Percentiles rank a stretch among this genome's conserved stretches.
phyloP scores from a whole-genome alignment of 139 green algal species.

The Spirogloea muscicola region DNA sequence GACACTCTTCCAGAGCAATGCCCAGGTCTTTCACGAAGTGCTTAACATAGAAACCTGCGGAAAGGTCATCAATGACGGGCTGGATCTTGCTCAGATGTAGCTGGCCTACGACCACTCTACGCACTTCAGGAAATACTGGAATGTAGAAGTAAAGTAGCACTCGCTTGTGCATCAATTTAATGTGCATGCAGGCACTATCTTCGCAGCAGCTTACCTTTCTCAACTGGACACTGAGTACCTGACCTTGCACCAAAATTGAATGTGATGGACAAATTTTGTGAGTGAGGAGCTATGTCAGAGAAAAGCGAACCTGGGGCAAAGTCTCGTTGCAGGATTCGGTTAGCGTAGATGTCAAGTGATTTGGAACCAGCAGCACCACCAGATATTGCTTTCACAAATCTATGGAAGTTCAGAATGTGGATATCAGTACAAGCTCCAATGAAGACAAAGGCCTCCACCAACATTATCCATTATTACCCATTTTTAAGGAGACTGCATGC shows the following conservation, averaged over 20 bases:
- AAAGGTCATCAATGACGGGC: background rate
- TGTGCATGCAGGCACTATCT: too few relatives aligned
- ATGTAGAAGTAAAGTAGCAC: background rate
- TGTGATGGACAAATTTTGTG: background rate
- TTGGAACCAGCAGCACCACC: constrained; percentile 38
- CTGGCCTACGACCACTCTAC: background rate
- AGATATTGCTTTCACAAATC: constrained; percentile 28
- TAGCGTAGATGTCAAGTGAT: constrained; percentile 37
- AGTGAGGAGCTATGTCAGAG: background rate
- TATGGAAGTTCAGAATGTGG: background rate
- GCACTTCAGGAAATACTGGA: background rate
- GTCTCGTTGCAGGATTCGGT: constrained; percentile 33
- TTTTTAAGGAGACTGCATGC: background rate
- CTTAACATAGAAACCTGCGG: constrained; percentile 37
- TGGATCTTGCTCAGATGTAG: background rate
- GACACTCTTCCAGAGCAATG: constrained; percentile 35
- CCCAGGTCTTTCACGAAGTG: constrained; percentile 51
- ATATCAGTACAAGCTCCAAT: background rate
- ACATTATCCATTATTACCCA: too few relatives aligned
- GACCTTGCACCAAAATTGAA: background rate
- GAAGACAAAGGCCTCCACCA: background rate
- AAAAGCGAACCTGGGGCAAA: constrained; percentile 7
- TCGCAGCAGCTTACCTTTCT: background rate
- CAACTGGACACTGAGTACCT: background rate
- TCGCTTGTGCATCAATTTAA: too few relatives aligned